Conservation (phyloP, 176 grass and related monocot genomes). For the Rhynchospora breviuscula region DNA sequence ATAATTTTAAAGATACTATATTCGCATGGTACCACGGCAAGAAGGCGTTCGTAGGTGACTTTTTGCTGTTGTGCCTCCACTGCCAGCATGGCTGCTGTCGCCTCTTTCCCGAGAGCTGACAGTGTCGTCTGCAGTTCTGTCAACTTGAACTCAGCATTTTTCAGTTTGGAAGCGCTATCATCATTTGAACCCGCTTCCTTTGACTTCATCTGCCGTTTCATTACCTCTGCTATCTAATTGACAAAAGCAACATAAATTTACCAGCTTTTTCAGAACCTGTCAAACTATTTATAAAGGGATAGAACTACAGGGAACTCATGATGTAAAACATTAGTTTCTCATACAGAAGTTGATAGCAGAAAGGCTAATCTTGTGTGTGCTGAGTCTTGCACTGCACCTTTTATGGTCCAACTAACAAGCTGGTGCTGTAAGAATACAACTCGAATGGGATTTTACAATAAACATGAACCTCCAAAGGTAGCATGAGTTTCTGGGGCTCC, state of each 20-base stretch:
- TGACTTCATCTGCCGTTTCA: conserved; percentile 89
- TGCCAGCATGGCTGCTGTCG: conserved; percentile 88
- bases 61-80: conserved; percentile 87
- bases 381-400: neutral
- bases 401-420: neutral
- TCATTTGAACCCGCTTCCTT: conserved; percentile 59
- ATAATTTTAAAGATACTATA: neutral
- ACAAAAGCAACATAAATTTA: conserved; percentile 8
- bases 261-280: neutral
- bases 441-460: neutral
- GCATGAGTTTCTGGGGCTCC: conserved; percentile 38
- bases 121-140: conserved; percentile 64
- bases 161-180: conserved; percentile 70
- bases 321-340: neutral
- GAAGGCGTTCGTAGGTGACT: conserved; percentile 66
- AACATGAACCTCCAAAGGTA: neutral
- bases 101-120: conserved; percentile 81
- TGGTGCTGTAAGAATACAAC: neutral
- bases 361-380: neutral
- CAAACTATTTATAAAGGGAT: neutral
- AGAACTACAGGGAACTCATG: neutral
- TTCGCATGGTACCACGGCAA: conserved; percentile 49
- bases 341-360: neutral
- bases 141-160: conserved; percentile 98
- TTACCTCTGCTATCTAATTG: conserved; percentile 91